Percentiles rank a stretch among this genome's conserved stretches.
These are phyloP conservation scores for Dactylonectria estremocensis DNA, from an alignment of 2,329 filamentous ascomycete genomes.

Conservation along the genomic window DNA sequence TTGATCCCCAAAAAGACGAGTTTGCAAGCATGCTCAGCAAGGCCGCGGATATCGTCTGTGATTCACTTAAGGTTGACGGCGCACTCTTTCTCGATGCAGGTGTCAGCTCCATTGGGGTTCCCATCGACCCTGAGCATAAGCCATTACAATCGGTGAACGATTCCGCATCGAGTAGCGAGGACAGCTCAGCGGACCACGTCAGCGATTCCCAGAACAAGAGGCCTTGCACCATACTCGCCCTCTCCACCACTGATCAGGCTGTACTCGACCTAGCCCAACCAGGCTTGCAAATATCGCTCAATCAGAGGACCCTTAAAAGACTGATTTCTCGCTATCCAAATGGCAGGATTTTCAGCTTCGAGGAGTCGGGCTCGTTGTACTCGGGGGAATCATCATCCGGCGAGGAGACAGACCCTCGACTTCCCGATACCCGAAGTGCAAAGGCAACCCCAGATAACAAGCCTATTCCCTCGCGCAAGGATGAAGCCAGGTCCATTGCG, in stretches of 20 bases:
- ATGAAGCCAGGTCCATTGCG: slow-evolving; percentile 5
- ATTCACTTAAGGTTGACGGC: neutral
- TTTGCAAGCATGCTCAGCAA: slow-evolving; percentile 11
- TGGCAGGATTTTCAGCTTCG: slow-evolving; percentile 11
- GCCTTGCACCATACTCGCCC: slow-evolving; percentile 8
- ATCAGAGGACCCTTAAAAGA: slow-evolving; percentile 3
- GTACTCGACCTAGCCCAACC: neutral
- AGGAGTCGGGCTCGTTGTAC: slow-evolving; percentile 7
- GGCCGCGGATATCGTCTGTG: slow-evolving; percentile 7
- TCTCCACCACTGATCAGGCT: slow-evolving; percentile 6
- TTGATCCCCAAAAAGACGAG: slow-evolving; percentile 1
- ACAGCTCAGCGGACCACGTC: slow-evolving; percentile 7
- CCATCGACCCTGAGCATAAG: slow-evolving; percentile 5
- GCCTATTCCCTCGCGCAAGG: slow-evolving; percentile 4
- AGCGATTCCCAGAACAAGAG: neutral
- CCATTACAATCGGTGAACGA: neutral
- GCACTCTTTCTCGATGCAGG: slow-evolving; percentile 5
- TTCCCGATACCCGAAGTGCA: neutral
- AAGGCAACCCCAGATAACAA: neutral
- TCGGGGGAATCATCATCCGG: slow-evolving; percentile 10
- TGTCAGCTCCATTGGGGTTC: neutral
- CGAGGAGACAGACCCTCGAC: neutral
- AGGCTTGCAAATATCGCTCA: slow-evolving; percentile 4
- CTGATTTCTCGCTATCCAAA: slow-evolving; percentile 2
- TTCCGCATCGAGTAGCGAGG: slow-evolving; percentile 6